phyloP scores from a whole-genome alignment of 495 filamentous ascomycete genomes.

The Lasiosphaeriaceae sp. region DNA sequence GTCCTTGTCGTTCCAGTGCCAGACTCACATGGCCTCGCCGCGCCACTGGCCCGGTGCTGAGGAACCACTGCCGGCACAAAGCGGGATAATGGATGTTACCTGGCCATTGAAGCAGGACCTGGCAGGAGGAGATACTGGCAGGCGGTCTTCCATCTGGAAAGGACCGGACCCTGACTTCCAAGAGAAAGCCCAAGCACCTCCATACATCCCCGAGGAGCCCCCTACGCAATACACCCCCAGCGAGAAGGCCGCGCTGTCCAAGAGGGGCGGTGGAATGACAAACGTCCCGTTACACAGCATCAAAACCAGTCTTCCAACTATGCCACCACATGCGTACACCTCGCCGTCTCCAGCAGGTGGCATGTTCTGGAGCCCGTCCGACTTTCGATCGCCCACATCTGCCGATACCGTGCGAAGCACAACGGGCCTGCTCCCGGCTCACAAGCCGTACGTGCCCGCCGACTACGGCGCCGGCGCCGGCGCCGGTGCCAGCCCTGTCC shows the following conservation, averaged over 20 bases:
- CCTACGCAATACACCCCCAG: background rate
- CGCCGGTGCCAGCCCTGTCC: slow-evolving; percentile 14
- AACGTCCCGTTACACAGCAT: slow-evolving; percentile 11
- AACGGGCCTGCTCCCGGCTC: slow-evolving; percentile 26
- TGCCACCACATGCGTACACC: slow-evolving; percentile 25
- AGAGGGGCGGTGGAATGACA: slow-evolving; percentile 4
- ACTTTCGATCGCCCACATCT: slow-evolving; percentile 23
- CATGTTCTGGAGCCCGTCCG: slow-evolving; percentile 25
- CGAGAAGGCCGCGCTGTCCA: slow-evolving; percentile 1
- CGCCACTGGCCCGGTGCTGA: slow-evolving; percentile 31
- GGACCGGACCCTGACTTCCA: slow-evolving; percentile 9
- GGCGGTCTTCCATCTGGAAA: slow-evolving; percentile 21
- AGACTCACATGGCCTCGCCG: slow-evolving; percentile 40
- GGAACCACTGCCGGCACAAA: slow-evolving; percentile 4
- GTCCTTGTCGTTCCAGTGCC: slow-evolving; percentile 47
- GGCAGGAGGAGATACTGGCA: background rate
- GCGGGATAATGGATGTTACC: background rate
- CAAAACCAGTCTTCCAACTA: slow-evolving; percentile 17
- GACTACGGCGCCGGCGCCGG: slow-evolving; percentile 32
- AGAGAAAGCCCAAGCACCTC: slow-evolving; percentile 5
- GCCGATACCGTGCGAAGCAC: slow-evolving; percentile 32
- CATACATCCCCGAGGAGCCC: slow-evolving; percentile 3
- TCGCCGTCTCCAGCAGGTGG: slow-evolving; percentile 25
- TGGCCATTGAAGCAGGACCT: slow-evolving; percentile 1
- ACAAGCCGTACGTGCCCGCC: slow-evolving; percentile 37